Conservation (phyloP, 352 stramenopile species). For the Pythium oligandrum region DNA sequence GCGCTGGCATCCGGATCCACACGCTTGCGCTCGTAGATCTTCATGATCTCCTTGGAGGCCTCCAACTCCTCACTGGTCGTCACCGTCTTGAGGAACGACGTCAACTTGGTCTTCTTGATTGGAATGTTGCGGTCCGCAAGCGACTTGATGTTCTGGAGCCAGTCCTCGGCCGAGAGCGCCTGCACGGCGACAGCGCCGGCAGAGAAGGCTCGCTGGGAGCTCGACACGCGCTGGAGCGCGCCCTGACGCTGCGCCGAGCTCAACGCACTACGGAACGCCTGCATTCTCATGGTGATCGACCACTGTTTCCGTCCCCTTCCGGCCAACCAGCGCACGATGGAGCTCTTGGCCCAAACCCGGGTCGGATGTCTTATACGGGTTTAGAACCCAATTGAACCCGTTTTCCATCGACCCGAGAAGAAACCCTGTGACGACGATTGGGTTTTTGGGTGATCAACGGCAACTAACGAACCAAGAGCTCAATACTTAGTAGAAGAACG, state of each 20-base stretch:
- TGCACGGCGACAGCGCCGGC: conserved; percentile 17
- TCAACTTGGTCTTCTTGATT: conserved; percentile 82
- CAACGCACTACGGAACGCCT: conserved; percentile 66
- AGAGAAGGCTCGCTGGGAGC: conserved; percentile 26
- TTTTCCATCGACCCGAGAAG: too few species aligned
- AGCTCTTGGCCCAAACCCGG: too few species aligned
- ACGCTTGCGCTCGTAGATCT: conserved; percentile 84
- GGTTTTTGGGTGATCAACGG: too few species aligned
- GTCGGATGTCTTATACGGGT: too few species aligned
- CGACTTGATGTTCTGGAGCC: conserved; percentile 77
- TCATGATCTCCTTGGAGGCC: conserved; percentile 82
- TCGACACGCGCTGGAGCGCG: conserved; percentile 22
- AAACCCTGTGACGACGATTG: too few species aligned
- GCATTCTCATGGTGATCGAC: conserved; percentile 34
- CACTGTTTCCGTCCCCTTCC: too few species aligned
- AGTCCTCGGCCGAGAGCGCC: conserved; percentile 59
- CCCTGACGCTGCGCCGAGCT: conserved; percentile 45
- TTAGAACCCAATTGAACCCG: too few species aligned
- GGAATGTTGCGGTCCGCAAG: conserved; percentile 68
- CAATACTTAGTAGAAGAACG: too few species aligned
- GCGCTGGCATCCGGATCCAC: conserved; percentile 75
- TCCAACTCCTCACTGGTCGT: conserved; percentile 77
- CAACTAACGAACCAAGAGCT: too few species aligned
- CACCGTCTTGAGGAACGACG: conserved; percentile 79
- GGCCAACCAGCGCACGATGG: too few species aligned